These are phyloP conservation scores for Tolypocladium cylindrosporum DNA, from an alignment of 2,329 filamentous ascomycete genomes.

Conservation along the genomic window DNA sequence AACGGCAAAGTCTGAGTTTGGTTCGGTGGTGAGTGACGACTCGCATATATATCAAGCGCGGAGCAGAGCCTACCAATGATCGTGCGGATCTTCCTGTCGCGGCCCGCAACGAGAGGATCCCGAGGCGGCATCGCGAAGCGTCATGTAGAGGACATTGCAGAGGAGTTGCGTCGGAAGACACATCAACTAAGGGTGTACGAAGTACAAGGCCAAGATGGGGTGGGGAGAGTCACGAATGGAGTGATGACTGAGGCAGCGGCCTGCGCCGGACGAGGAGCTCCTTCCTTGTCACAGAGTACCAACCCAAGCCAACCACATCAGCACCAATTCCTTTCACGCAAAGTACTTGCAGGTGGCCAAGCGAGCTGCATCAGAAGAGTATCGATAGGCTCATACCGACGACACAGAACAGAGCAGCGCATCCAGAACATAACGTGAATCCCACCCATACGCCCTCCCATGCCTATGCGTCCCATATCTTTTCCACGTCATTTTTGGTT, in stretches of 20 bases:
- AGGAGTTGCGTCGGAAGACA: neutral
- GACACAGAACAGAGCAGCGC: neutral
- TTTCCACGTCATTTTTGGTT: neutral
- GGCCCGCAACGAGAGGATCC: constrained; percentile 6
- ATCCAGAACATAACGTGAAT: neutral
- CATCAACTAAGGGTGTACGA: neutral
- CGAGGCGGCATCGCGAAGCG: constrained; percentile 10
- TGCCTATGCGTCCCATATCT: neutral
- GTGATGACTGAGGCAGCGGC: neutral
- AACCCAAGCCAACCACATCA: neutral
- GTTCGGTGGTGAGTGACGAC: neutral
- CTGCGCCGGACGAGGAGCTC: neutral
- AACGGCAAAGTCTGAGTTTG: constrained; percentile 15
- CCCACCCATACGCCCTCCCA: neutral
- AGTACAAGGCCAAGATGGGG: neutral
- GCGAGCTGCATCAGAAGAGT: neutral
- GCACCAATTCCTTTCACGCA: neutral
- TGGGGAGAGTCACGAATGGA: neutral
- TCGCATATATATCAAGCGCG: neutral
- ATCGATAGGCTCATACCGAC: neutral
- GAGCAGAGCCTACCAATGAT: constrained; percentile 10
- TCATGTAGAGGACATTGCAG: neutral
- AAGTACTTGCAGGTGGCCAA: neutral
- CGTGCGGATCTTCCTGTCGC: constrained; percentile 12
- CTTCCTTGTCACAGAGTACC: neutral